A percentile compares a stretch with the other conserved stretches of the same genome.
These are phyloP conservation scores for Fusarium ramigenum DNA, from an alignment of 2,329 filamentous ascomycete genomes.

Conservation along the genomic window DNA sequence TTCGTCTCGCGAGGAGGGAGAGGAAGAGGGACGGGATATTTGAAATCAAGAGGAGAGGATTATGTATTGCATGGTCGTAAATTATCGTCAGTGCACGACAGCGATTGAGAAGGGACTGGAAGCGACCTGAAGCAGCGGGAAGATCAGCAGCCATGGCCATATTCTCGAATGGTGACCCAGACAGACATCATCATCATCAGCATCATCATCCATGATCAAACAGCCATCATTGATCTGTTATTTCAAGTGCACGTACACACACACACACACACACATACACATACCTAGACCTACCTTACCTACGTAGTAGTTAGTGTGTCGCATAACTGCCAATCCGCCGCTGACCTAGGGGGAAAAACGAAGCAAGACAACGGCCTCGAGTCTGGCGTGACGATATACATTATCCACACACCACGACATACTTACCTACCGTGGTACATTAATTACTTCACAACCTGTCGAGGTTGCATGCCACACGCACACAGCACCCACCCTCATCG, in stretches of 20 bases:
- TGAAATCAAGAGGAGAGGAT: slow-evolving; percentile 19
- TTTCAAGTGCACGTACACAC: not conserved
- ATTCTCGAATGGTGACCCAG: slow-evolving; percentile 3
- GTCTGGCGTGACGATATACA: slow-evolving; percentile 20
- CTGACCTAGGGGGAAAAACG: slow-evolving; percentile 21
- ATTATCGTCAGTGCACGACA: not conserved
- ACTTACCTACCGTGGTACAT: not conserved
- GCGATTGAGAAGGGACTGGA: slow-evolving; percentile 14
- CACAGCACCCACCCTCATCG: not conserved
- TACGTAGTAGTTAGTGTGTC: not conserved
- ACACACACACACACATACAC: not conserved
- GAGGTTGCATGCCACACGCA: not conserved
- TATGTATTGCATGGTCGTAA: not conserved
- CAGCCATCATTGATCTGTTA: slow-evolving; percentile 21
- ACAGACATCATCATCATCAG: slow-evolving; percentile 13
- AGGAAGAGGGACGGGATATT: slow-evolving; percentile 8
- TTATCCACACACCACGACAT: slow-evolving; percentile 5
- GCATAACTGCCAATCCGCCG: slow-evolving; percentile 15
- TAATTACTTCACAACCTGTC: not conserved
- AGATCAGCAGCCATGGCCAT: slow-evolving; percentile 29
- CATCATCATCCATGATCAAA: slow-evolving; percentile 35
- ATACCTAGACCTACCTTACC: not conserved
- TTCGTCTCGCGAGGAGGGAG: slow-evolving; percentile 4
- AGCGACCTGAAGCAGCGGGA: slow-evolving; percentile 22
- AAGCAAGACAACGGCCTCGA: slow-evolving; percentile 29